These are phyloP conservation scores for Aspergillus leporis DNA, from an alignment of 495 filamentous ascomycete species.

Conservation along the genomic window DNA sequence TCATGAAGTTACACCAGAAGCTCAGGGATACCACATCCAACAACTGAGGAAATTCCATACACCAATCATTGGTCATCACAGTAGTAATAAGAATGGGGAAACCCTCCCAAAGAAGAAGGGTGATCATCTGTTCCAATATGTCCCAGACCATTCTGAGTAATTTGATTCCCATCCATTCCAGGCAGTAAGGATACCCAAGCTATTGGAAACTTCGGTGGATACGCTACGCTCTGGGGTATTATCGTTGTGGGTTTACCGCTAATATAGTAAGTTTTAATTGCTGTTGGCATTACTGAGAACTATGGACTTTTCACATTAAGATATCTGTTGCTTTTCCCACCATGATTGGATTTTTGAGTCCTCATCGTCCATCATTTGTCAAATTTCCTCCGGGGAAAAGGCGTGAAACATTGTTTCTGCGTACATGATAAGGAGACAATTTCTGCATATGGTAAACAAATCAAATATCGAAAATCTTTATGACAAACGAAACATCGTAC, in stretches of 20 bases:
- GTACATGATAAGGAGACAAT: neutral
- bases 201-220: slow-evolving; percentile 1
- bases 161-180: neutral
- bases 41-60: neutral
- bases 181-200: slow-evolving; percentile 1
- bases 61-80: neutral
- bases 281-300: neutral
- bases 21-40: neutral
- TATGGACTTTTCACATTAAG: neutral
- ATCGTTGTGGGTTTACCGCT: neutral
- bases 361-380: neutral
- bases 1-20: neutral
- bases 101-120: neutral
- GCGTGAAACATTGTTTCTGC: neutral
- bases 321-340: neutral
- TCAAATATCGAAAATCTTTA: neutral
- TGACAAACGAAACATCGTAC: neutral
- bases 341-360: neutral
- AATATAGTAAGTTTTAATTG: neutral
- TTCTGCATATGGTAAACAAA: neutral
- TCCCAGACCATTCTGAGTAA: neutral
- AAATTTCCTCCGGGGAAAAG: neutral
- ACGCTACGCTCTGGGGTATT: neutral
- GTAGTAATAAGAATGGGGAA: neutral
- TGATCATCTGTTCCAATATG: slow-evolving; percentile 1